phyloP scores from a whole-genome alignment of 192 early-diverging fungal species.

The Ramicandelaber brevisporus region DNA sequence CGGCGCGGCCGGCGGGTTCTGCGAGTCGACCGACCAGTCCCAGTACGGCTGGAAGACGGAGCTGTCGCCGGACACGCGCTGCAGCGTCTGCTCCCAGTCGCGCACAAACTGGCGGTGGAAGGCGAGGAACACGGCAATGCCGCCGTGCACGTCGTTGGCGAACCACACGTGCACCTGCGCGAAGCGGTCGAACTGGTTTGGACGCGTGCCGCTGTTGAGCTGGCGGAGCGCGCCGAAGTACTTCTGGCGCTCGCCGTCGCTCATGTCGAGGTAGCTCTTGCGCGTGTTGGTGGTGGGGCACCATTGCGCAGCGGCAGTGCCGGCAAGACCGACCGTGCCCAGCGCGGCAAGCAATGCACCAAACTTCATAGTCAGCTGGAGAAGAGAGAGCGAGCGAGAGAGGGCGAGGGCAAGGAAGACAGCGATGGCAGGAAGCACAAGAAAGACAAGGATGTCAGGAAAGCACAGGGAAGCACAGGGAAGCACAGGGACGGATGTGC shows the following conservation, averaged over 20 bases:
- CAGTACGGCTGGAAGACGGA: constrained; percentile 15
- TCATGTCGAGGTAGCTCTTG: constrained; percentile 14
- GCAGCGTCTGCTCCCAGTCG: constrained; percentile 22
- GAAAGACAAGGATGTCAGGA: background rate
- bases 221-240: constrained; percentile 8
- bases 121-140: constrained; percentile 15
- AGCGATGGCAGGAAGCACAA: background rate
- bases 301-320: constrained; percentile 5
- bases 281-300: constrained; percentile 9
- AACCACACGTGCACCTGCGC: constrained; percentile 11
- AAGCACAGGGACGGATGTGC: too few species aligned
- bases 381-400: background rate
- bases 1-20: constrained; percentile 11
- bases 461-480: background rate
- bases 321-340: too few species aligned
- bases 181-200: constrained; percentile 20
- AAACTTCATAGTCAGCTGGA: background rate
- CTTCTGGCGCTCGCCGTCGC: constrained; percentile 11
- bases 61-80: constrained; percentile 16
- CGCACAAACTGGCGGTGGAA: constrained; percentile 21
- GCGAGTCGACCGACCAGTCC: constrained; percentile 18
- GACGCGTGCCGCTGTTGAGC: constrained; percentile 9
- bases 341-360: too few species aligned
- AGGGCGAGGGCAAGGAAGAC: background rate
- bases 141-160: constrained; percentile 8